Base-by-base conservation (phyloP, 768 basidiomycete species). In the Trametes villosa region DNA sequence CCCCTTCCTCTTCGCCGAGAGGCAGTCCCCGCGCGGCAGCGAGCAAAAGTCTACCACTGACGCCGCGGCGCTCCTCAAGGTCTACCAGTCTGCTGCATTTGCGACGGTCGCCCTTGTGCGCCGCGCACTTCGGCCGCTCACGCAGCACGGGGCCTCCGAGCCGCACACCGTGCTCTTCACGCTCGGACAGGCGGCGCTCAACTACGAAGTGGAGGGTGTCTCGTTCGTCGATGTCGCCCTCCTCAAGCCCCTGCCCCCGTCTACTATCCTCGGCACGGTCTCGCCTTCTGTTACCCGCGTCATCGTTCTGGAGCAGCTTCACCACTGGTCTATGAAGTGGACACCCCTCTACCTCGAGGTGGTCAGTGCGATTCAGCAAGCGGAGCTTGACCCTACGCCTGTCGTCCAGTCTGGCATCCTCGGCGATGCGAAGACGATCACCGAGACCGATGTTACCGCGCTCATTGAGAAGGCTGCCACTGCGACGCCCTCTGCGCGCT, bases 301-400 rank as follows among this genome's bases (percentile, higher is more conserved):
- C 54, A 77, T 96, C 59, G 87, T 96, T 18, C 81, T 96, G 12
- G 95, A 96, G 70, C 93, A 95, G 71, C 77, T 90, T 8, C 81
- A 81, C 67, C 79, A 77, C 64, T 92, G 89, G 83, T 81, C 83
- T n/a, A 86, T 86, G 38, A 92, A 92, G 73, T 96, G 91, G 90
- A 88, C 91, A 1, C 91, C 93, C 0, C 75, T 96, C 4, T 96
- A 90, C 73, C 83, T 97, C 51, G 94, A 96, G 33, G 77, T 94
- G 26, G 81, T 91, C 47, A 81, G 81, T 55, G 87, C 88, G 15
- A 73, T 95, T 33, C 92, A 94, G 63, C 79, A 81, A 29, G 59
- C 75, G 0, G 78, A 81, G 20, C 72, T 76, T 30, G 58, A 59
- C 22, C 30, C 66, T 2, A 78, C 81, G 9, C 82, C 89, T 6